Evolutionary conservation across 2,329 filamentous ascomycete genomes (phyloP).

Genomic region (Fusarium austroafricanum): DNA sequence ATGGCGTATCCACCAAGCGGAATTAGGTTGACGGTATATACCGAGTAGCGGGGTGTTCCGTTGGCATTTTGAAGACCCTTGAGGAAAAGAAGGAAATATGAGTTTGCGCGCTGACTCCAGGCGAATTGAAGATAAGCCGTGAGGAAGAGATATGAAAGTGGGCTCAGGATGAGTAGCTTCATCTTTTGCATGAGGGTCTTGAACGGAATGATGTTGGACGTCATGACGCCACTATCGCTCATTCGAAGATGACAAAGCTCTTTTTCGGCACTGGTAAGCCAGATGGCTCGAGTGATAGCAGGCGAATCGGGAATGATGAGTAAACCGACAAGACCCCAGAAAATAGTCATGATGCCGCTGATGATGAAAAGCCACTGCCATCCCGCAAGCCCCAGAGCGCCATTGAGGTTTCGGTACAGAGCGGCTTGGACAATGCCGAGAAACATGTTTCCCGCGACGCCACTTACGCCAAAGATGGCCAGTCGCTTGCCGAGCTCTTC

Average conservation of each 20-base stretch:
- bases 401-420: constrained; percentile 39
- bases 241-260: constrained; percentile 32
- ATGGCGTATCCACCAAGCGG: constrained; percentile 56
- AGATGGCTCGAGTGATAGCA: constrained; percentile 35
- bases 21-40: constrained; percentile 63
- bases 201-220: constrained; percentile 34
- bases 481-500: constrained; percentile 41
- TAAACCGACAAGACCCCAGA: constrained; percentile 39
- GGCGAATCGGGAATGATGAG: constrained; percentile 40
- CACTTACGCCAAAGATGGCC: constrained; percentile 42
- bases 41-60: constrained; percentile 44
- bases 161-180: constrained; percentile 29
- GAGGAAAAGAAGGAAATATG: constrained; percentile 52
- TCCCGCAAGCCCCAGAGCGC: constrained; percentile 30
- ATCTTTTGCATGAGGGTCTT: constrained; percentile 29
- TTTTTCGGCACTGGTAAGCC: constrained; percentile 18
- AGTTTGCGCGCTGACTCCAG: constrained; percentile 52
- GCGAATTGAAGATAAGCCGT: constrained; percentile 50
- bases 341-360: constrained; percentile 36
- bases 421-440: constrained; percentile 41
- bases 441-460: constrained; percentile 43
- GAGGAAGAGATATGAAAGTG: constrained; percentile 48
- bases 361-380: constrained; percentile 44
- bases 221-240: constrained; percentile 34
- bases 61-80: constrained; percentile 44